phyloP scores from a whole-genome alignment of 306 rosid genomes.

The Prunus salicina region DNA sequence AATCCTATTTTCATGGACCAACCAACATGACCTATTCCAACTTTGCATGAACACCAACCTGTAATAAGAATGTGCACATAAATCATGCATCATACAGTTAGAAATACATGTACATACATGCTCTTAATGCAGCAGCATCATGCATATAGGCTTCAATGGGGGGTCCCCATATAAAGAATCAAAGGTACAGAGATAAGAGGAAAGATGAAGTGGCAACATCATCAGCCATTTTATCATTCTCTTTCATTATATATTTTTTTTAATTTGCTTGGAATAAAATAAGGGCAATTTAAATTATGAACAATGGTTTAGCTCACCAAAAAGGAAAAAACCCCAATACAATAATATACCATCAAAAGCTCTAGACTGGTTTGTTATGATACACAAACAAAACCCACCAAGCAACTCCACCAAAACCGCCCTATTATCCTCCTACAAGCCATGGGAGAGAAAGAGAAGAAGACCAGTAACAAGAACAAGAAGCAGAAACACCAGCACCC shows the following conservation, averaged over 20 bases:
- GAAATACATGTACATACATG: neutral
- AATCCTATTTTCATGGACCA: constrained; percentile 3
- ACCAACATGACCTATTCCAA: constrained; percentile 6
- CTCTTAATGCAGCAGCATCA: constrained; percentile 1
- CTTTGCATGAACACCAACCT: neutral
- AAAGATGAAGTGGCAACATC: constrained; percentile 13
- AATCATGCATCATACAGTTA: neutral
- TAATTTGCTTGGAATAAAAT: neutral
- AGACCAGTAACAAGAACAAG: constrained; percentile 55
- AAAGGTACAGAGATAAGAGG: neutral
- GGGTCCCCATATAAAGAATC: neutral
- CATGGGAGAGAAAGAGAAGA: constrained; percentile 65
- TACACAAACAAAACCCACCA: constrained; percentile 31
- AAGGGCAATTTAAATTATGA: constrained; percentile 1
- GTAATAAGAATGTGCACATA: neutral
- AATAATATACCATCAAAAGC: constrained; percentile 14
- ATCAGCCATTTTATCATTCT: neutral
- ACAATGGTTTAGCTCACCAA: constrained; percentile 19
- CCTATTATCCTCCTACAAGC: neutral
- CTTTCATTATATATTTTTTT: neutral
- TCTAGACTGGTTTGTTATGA: constrained; percentile 25
- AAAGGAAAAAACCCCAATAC: constrained; percentile 1
- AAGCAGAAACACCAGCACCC: constrained; percentile 92
- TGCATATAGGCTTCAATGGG: neutral
- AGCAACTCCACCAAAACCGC: constrained; percentile 13